Conservation (phyloP, 768 basidiomycete genomes). For the Steccherinum ochraceum region DNA sequence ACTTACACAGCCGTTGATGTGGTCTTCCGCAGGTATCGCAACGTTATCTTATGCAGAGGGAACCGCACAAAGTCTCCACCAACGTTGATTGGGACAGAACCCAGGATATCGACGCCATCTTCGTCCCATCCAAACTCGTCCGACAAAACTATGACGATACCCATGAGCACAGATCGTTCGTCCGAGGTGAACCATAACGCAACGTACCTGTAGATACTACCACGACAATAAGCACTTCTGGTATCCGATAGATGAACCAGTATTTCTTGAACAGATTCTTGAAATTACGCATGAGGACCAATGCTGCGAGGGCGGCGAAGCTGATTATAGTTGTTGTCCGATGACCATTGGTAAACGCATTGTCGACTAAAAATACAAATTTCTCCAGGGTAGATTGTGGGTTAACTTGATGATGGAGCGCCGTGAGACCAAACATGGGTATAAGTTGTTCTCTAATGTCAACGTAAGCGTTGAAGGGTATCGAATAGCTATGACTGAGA, state of each 20-base stretch:
- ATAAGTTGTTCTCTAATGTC: conserved; percentile 67
- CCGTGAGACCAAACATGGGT: conserved; percentile 80
- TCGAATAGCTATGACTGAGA: conserved; percentile 5
- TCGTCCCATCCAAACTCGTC: conserved; percentile 65
- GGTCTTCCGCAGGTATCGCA: conserved; percentile 67
- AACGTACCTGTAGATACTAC: conserved; percentile 70
- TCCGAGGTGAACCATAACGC: background rate
- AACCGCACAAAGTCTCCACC: conserved; percentile 63
- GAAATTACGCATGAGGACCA: conserved; percentile 56
- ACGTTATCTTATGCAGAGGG: conserved; percentile 55
- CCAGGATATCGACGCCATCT: conserved; percentile 79
- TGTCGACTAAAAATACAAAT: conserved; percentile 62
- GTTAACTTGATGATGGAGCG: conserved; percentile 45
- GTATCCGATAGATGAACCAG: conserved; percentile 73
- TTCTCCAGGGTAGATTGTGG: conserved; percentile 74
- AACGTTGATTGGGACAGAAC: conserved; percentile 60
- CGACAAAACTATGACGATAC: conserved; percentile 52
- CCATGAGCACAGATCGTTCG: background rate
- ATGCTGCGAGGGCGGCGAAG: conserved; percentile 56
- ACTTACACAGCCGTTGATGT: conserved; percentile 78
- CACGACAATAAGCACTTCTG: conserved; percentile 88
- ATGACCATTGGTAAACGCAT: conserved; percentile 53
- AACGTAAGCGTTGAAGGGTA: background rate
- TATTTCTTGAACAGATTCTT: conserved; percentile 54
- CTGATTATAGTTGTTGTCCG: conserved; percentile 66